Evolutionary conservation across 2,329 filamentous ascomycete species (phyloP), one percentile per base, ranked within the genome.

Genomic region (Xylaria sp.): DNA sequence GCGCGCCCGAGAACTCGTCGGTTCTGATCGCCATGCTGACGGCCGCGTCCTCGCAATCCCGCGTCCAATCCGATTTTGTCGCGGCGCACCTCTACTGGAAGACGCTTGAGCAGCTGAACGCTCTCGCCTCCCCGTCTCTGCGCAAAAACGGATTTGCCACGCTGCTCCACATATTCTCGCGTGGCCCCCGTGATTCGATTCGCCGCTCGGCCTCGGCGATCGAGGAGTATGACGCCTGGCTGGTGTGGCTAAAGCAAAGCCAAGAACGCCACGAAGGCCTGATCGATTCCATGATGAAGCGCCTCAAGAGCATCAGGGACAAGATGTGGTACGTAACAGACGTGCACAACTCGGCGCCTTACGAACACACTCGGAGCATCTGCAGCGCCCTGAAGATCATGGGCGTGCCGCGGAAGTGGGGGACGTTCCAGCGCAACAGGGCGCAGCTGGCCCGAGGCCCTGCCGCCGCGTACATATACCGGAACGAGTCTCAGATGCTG

Each of bases 311-410:
- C 19, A 79, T 97, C 38, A 85, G 94, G 39, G 90, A 96, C 70
- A 97, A 97, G 78, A 96, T 97, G 90, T 99, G 94, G 94, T 99
- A 96, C 70, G 90, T 94, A 56, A 93, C 90, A 1, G 92, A 97
- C 70, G 92, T 97, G 22, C 88, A 91, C 58, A 92, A 93, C 65
- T 97, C 94, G 3, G 89, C 87, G 44, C 85, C 87, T 8, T 97
- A 97, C 66, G 90, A 94, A 56, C 89, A 95, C 63, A 91, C 91
- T 38, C 87, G 88, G 54, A 91, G 93, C 60, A 88, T 97, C 43
- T 90, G 92, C 5, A 83, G 90, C 55, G 94, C 93, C 4, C 77
- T 99, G 45, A 95, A 94, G 72, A 91, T 89, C 7, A 97, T 99
- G 94, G 89, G 87, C 57, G 77, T 85, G 72, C 79, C 85, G 57